Conservation (phyloP, 768 basidiomycete species). For the Tylopilus sp. region DNA sequence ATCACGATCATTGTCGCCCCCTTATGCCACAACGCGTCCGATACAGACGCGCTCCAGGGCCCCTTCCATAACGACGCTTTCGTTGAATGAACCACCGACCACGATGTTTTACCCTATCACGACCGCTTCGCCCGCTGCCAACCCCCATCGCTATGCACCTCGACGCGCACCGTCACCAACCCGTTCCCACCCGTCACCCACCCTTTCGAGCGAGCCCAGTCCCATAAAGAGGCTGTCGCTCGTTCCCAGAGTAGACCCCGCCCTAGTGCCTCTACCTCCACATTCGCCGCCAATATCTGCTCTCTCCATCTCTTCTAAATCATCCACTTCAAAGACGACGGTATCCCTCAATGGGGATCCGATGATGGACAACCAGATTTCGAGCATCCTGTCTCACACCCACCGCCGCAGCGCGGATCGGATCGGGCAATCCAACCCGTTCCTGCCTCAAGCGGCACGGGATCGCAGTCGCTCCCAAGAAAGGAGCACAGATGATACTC, state of each 20-base stretch:
- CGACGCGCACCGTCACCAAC: conserved; percentile 35
- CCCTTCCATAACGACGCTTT: conserved; percentile 31
- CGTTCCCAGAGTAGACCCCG: conserved; percentile 47
- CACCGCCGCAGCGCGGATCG: conserved; percentile 32
- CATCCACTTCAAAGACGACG: conserved; percentile 58
- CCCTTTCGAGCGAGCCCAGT: conserved; percentile 23
- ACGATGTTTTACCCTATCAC: conserved; percentile 54
- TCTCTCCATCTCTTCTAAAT: conserved; percentile 75
- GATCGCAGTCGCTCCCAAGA: conserved; percentile 24
- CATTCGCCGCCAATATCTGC: conserved; percentile 71
- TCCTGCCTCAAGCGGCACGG: conserved; percentile 15
- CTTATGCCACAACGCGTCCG: conserved; percentile 31
- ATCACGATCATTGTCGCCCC: conserved; percentile 38
- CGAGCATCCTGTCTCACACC: conserved; percentile 43
- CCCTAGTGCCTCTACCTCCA: conserved; percentile 57
- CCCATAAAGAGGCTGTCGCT: conserved; percentile 13
- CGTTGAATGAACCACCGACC: conserved; percentile 25
- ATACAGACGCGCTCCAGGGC: conserved; percentile 25
- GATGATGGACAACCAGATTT: conserved; percentile 34
- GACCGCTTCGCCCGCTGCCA: conserved; percentile 50
- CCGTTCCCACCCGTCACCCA: conserved; percentile 29
- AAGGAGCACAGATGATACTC: conserved; percentile 5
- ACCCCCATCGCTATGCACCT: conserved; percentile 51
- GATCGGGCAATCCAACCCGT: conserved; percentile 9
- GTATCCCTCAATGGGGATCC: conserved; percentile 38